A percentile compares a stretch with the other conserved stretches of the same genome.
Evolutionary conservation across 495 filamentous ascomycete species (phyloP).

Genomic region (Pyronema domesticum): DNA sequence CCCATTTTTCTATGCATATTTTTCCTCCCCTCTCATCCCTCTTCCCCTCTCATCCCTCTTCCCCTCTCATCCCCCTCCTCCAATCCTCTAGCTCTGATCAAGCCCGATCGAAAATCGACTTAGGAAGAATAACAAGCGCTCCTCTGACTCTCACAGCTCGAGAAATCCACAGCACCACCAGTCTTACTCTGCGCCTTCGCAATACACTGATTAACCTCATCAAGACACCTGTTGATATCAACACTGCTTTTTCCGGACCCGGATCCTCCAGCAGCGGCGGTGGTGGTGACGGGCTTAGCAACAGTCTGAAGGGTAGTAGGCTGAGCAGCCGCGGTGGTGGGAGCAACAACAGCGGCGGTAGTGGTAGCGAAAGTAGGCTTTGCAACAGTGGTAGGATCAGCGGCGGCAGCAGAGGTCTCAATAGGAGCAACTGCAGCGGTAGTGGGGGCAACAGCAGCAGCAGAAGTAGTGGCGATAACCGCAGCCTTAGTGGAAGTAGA

Average conservation of each 20-base stretch:
- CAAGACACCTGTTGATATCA: constrained; percentile 9
- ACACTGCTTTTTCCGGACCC: not conserved
- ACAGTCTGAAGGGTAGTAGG: not conserved
- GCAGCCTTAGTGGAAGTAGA: too few species aligned
- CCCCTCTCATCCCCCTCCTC: too few species aligned
- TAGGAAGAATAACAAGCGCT: constrained; percentile 3
- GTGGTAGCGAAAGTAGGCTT: constrained; percentile 2
- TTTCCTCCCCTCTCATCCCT: too few species aligned
- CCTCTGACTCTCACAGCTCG: constrained; percentile 5
- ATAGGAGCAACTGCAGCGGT: constrained; percentile 17
- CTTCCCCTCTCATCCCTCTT: too few species aligned
- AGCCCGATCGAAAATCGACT: too few species aligned
- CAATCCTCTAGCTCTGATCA: too few species aligned
- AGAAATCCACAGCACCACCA: constrained; percentile 5
- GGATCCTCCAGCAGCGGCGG: not conserved
- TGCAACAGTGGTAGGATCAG: constrained; percentile 7
- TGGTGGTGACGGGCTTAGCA: constrained; percentile 3
- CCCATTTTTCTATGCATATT: too few species aligned
- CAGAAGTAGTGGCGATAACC: not conserved
- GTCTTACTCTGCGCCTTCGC: constrained; percentile 5
- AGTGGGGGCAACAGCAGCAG: constrained; percentile 8
- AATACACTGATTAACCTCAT: constrained; percentile 11
- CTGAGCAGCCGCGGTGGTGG: constrained; percentile 2
- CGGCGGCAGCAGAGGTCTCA: constrained; percentile 12
- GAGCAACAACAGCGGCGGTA: not conserved